phyloP scores from a whole-genome alignment of 2,329 filamentous ascomycete species.

The Aspergillus arachidicola region DNA sequence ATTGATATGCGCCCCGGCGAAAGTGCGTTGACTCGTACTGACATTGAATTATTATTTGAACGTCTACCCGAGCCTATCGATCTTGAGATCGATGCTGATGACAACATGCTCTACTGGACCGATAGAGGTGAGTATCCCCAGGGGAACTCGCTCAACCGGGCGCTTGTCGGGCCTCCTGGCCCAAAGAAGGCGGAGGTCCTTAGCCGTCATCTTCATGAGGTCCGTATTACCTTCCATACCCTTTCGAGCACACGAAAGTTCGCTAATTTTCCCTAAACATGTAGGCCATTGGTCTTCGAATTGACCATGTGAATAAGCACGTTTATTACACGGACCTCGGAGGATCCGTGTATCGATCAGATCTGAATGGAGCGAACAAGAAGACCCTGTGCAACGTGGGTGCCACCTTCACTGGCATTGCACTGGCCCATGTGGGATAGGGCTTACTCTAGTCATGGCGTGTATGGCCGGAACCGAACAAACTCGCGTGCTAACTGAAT shows the following conservation, averaged over 20 bases:
- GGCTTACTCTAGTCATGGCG: no score
- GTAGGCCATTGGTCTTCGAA: slow-evolving; percentile 25
- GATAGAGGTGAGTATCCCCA: slow-evolving; percentile 60
- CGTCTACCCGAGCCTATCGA: slow-evolving; percentile 60
- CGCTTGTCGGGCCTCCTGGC: slow-evolving; percentile 14
- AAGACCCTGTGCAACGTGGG: slow-evolving; percentile 21
- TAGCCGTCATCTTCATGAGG: no score
- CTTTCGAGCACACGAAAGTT: no score
- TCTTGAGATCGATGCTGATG: slow-evolving; percentile 54
- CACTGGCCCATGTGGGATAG: background rate
- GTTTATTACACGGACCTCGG: slow-evolving; percentile 29
- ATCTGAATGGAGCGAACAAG: slow-evolving; percentile 23
- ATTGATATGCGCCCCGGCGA: slow-evolving; percentile 43
- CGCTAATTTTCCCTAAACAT: no score
- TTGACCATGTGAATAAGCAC: slow-evolving; percentile 18
- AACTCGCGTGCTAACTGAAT: no score
- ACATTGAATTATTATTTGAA: slow-evolving; percentile 49
- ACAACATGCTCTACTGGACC: slow-evolving; percentile 59
- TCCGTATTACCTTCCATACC: no score
- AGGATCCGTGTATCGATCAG: slow-evolving; percentile 25
- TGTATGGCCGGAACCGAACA: no score
- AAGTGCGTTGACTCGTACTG: slow-evolving; percentile 37
- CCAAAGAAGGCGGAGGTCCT: slow-evolving; percentile 9
- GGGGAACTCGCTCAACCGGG: slow-evolving; percentile 57
- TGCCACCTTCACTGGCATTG: slow-evolving; percentile 24